Evolutionary conservation across 257 asterid genomes (phyloP).

Genomic region (Plantago major): DNA sequence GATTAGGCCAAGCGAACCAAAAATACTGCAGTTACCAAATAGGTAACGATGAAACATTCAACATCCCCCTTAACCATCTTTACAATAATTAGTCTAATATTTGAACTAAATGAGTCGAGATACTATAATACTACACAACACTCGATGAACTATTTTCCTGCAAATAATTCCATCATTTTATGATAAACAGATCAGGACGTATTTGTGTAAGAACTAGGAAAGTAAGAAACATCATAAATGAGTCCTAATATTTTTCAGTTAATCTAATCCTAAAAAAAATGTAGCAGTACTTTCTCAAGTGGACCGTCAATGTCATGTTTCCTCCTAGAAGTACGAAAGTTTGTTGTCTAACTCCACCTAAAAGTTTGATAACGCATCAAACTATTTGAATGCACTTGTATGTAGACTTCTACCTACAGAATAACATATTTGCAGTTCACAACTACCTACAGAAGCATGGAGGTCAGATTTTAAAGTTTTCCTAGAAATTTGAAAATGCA

Average conservation of each 20-base stretch:
- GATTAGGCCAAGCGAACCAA: slow-evolving; percentile 6
- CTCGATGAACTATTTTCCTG: slow-evolving; percentile 2
- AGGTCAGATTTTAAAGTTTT: too few relatives aligned
- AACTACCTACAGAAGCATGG: too few relatives aligned
- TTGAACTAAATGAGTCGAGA: neutral
- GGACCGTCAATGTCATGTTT: neutral
- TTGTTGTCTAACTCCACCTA: slow-evolving; percentile 3
- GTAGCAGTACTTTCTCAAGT: neutral
- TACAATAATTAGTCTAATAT: neutral
- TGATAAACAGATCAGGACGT: too few relatives aligned
- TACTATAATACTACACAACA: neutral
- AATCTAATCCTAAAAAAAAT: too few relatives aligned
- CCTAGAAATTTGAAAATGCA: too few relatives aligned
- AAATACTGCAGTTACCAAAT: slow-evolving; percentile 1
- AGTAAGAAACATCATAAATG: neutral
- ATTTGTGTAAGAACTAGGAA: neutral
- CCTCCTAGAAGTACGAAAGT: slow-evolving; percentile 8
- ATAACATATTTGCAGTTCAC: neutral
- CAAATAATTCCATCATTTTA: neutral
- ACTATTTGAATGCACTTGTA: neutral
- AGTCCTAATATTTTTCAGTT: neutral
- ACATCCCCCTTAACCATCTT: neutral
- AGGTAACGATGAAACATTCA: neutral
- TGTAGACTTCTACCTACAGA: slow-evolving; percentile 2
- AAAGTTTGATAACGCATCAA: slow-evolving; percentile 2